These are phyloP conservation scores for Oryza rufipogon DNA, from an alignment of 176 grass and related monocot genomes.

Conservation along the genomic window DNA sequence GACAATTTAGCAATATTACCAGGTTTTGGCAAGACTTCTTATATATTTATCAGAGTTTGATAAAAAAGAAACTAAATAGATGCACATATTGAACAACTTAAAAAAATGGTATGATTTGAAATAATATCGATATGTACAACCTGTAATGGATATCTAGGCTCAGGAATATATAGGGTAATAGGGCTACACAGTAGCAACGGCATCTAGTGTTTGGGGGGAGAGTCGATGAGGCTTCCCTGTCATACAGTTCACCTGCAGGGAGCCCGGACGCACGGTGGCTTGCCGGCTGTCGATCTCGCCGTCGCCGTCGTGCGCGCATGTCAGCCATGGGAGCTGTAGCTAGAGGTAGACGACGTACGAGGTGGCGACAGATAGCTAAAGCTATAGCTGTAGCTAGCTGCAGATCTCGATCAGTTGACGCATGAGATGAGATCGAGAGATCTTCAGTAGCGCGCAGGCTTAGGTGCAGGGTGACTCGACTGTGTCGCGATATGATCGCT, in stretches of 20 bases:
- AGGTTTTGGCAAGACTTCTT: no score
- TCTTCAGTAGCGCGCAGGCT: neutral
- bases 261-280: conserved; percentile 10
- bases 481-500: neutral
- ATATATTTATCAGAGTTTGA: no score
- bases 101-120: no score
- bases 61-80: no score
- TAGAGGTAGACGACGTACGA: neutral
- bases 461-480: neutral
- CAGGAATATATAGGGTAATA: no score
- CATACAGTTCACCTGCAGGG: conserved; percentile 20
- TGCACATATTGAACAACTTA: no score
- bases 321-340: neutral
- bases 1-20: no score
- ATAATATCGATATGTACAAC: no score
- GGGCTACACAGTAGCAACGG: neutral
- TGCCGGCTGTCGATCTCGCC: conserved; percentile 22
- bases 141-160: no score
- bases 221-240: neutral
- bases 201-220: neutral
- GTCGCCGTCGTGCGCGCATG: neutral
- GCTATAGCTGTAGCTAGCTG: neutral
- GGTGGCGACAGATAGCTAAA: neutral
- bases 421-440: neutral
- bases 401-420: neutral